Percentiles rank a stretch among this genome's conserved stretches.
phyloP scores from a whole-genome alignment of 306 rosid species.

The Corylus americana region DNA sequence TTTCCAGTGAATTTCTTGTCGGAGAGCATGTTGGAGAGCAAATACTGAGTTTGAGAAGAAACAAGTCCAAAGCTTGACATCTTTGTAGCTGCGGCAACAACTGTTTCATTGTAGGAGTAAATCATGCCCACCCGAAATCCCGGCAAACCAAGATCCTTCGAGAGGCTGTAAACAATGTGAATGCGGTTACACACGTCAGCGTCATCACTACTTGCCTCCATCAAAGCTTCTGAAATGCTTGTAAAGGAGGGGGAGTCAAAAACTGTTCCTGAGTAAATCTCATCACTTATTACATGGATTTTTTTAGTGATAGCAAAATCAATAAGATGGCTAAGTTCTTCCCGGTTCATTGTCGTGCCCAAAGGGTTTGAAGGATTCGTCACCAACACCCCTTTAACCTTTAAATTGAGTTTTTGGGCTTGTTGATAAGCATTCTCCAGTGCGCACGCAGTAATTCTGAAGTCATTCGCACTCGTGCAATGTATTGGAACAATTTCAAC shows the following conservation, averaged over 20 bases:
- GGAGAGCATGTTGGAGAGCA: slow-evolving; percentile 48
- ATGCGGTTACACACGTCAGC: slow-evolving; percentile 27
- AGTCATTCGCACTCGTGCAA: slow-evolving; percentile 72
- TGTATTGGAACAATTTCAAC: slow-evolving; percentile 76
- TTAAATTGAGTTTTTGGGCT: slow-evolving; percentile 49
- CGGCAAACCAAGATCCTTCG: slow-evolving; percentile 72
- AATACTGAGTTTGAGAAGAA: slow-evolving; percentile 76
- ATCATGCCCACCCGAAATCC: slow-evolving; percentile 86
- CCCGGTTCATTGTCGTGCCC: slow-evolving; percentile 60
- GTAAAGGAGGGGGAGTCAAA: slow-evolving; percentile 50
- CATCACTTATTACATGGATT: slow-evolving; percentile 76
- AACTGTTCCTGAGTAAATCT: slow-evolving; percentile 75
- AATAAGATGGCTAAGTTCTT: slow-evolving; percentile 55
- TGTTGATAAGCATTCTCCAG: slow-evolving; percentile 57
- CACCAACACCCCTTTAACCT: slow-evolving; percentile 68
- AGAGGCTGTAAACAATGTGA: slow-evolving; percentile 75
- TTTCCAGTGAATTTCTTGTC: slow-evolving; percentile 47
- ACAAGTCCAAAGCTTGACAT: slow-evolving; percentile 93
- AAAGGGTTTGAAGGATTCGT: slow-evolving; percentile 91
- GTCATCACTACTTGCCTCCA: slow-evolving; percentile 8
- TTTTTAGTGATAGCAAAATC: slow-evolving; percentile 46
- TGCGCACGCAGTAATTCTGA: slow-evolving; percentile 56
- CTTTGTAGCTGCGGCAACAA: slow-evolving; percentile 69
- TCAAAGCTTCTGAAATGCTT: slow-evolving; percentile 49
- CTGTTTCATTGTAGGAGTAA: slow-evolving; percentile 52